Base-by-base conservation (phyloP, 345 rosid genomes). In the Laguncularia racemosa region DNA sequence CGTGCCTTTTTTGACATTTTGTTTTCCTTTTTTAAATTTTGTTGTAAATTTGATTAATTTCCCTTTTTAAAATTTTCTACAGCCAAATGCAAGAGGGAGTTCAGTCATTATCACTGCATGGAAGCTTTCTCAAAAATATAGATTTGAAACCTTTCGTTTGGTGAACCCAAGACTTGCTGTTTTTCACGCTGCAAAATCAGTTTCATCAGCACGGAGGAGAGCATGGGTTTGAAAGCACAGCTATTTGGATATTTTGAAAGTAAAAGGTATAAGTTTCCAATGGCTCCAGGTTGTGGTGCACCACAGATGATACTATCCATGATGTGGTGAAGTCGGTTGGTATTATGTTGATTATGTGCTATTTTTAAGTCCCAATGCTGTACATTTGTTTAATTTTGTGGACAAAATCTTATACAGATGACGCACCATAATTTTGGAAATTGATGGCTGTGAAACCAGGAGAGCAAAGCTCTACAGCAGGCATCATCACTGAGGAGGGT, bases 211-310 rank as follows among this genome's bases (percentile, higher is more conserved):
- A 48, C 76, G 79, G 20, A 89, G 96, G 89, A 59, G 99, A 93
- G 70, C 88, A 85, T 28, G 96, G 97, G 55, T 93, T 93, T 44
- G 99, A 89, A 69, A 86, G 93, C 80, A 78, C 99, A 2, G 87
- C 84, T 1, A 93, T 93, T 60, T 58, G 3, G 99, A 93, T 48
- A 52, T 93, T 20, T 60, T 93, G 81, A 85, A 79, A 49, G 81
- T 65, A 0, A 93, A 93, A 75, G 97, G 99, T 52, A 86, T 86
- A 73, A 59, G 57, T 58, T n/a, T 97, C 97, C 2, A 97, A 93
- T 79, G 99, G 99, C 46, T 93, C 99, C 63, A 89, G 99, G 99
- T 95, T 93, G 68, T 93, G 99, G 99, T 93, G 99, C 83, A 82
- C 96, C 2, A 89, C 88, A 3, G 84, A 89, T 57, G 99, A 93